Percentiles rank a stretch among this genome's conserved stretches.
Conservation (phyloP, 345 rosid genomes). For the Moricandia arvensis region DNA sequence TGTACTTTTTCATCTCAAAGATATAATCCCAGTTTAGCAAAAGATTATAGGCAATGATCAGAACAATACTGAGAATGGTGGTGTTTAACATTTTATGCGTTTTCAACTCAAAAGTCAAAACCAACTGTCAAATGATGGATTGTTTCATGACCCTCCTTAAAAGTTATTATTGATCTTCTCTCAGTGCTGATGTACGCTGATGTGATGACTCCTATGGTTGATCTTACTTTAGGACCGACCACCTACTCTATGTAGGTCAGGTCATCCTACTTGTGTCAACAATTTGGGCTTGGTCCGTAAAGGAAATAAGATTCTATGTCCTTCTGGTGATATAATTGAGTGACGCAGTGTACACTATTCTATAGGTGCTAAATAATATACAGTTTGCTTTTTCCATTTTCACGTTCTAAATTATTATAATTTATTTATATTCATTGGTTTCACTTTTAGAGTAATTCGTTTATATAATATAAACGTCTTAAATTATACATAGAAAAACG, state of each 20-base stretch:
- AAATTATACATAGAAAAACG: not conserved
- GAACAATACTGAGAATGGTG: not conserved
- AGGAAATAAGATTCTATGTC: not conserved
- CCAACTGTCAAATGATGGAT: not conserved
- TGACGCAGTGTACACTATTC: not conserved
- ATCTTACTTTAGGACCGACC: not conserved
- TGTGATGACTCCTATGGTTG: not conserved
- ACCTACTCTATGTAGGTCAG: not conserved
- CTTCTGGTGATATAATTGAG: not conserved
- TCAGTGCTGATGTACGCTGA: not conserved
- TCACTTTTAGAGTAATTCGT: not conserved
- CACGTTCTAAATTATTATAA: not conserved
- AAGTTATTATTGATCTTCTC: not conserved
- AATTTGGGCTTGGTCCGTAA: not conserved
- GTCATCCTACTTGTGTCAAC: not conserved
- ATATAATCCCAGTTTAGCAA: slow-evolving; percentile 1
- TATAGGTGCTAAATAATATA: not conserved
- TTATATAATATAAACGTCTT: not conserved
- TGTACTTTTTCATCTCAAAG: not conserved
- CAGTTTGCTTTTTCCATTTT: not conserved
- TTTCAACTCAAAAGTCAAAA: not conserved
- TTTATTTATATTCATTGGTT: not conserved
- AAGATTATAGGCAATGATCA: not conserved
- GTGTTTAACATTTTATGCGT: not conserved
- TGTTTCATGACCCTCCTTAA: not conserved